These are phyloP conservation scores for Hanseniaspora vineae DNA, from an alignment of 805 yeast species.

Conservation along the genomic window DNA sequence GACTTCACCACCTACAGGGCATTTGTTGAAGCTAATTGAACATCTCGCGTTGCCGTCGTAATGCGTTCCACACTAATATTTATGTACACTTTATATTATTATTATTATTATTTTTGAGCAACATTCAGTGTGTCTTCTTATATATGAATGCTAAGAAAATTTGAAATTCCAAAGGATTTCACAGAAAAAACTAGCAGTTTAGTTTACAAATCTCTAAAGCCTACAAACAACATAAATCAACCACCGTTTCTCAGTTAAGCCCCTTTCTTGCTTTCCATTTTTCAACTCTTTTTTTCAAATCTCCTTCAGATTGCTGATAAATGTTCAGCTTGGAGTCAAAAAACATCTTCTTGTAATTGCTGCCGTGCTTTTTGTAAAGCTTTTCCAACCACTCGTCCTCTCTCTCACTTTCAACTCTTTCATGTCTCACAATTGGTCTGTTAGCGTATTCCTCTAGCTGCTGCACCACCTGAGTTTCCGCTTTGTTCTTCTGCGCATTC, in stretches of 20 bases:
- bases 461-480: constrained; percentile 45
- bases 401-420: constrained; percentile 50
- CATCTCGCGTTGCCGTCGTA: too few relatives aligned
- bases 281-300: constrained; percentile 53
- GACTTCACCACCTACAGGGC: constrained; percentile 82
- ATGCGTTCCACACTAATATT: not conserved
- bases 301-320: constrained; percentile 76
- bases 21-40: constrained; percentile 51
- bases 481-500: not conserved
- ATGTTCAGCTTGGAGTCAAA: constrained; percentile 82
- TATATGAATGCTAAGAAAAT: too few relatives aligned
- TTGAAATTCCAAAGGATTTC: too few relatives aligned
- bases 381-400: constrained; percentile 61
- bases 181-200: not conserved
- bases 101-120: too few relatives aligned
- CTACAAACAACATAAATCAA: too few relatives aligned
- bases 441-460: constrained; percentile 54
- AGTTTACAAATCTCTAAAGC: too few relatives aligned
- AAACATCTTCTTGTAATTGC: constrained; percentile 78
- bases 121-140: too few relatives aligned
- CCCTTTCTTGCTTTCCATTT: constrained; percentile 51
- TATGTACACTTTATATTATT: not conserved
- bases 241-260: constrained; percentile 15
- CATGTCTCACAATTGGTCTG: constrained; percentile 29
- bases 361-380: constrained; percentile 69